Conservation (phyloP, 2,329 filamentous ascomycete species). For the Calcarisporium arbuscula region DNA sequence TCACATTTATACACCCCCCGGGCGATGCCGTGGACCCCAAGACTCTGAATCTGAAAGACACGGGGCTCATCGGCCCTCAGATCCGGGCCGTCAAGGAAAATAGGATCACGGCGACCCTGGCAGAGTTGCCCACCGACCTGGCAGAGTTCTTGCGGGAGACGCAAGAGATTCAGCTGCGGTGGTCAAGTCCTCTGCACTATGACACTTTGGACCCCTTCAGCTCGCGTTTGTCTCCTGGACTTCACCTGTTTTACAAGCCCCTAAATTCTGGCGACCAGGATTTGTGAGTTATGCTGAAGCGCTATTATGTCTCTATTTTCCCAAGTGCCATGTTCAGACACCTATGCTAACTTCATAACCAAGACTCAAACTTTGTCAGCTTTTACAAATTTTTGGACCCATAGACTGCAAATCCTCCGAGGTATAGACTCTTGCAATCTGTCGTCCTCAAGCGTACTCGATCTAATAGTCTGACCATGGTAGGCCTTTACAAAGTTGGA, state of each 20-base stretch:
- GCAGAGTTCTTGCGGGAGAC: constrained; percentile 54
- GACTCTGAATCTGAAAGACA: constrained; percentile 50
- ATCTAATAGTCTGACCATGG: constrained; percentile 18
- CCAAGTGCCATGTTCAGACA: no score
- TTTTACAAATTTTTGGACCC: constrained; percentile 52
- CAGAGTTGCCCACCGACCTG: constrained; percentile 67
- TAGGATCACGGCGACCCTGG: constrained; percentile 64
- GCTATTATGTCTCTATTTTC: neutral
- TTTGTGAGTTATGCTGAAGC: constrained; percentile 14
- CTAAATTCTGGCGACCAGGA: constrained; percentile 9
- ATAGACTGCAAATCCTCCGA: constrained; percentile 44
- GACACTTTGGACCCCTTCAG: constrained; percentile 61
- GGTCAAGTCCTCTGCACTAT: constrained; percentile 57
- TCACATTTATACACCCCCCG: constrained; percentile 70
- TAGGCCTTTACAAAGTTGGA: constrained; percentile 55
- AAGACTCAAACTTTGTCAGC: constrained; percentile 49
- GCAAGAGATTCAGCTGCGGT: constrained; percentile 72
- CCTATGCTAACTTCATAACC: constrained; percentile 3
- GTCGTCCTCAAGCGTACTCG: neutral
- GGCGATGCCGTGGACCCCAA: constrained; percentile 59
- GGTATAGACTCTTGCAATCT: constrained; percentile 12
- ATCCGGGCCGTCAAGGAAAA: constrained; percentile 71
- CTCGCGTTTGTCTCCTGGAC: constrained; percentile 69
- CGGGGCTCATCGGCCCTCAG: constrained; percentile 47
- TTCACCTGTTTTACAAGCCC: constrained; percentile 75